A percentile compares a stretch with the other conserved stretches of the same genome.
Conservation (phyloP, 352 stramenopile species). For the Pythium rhizo-oryzae region DNA sequence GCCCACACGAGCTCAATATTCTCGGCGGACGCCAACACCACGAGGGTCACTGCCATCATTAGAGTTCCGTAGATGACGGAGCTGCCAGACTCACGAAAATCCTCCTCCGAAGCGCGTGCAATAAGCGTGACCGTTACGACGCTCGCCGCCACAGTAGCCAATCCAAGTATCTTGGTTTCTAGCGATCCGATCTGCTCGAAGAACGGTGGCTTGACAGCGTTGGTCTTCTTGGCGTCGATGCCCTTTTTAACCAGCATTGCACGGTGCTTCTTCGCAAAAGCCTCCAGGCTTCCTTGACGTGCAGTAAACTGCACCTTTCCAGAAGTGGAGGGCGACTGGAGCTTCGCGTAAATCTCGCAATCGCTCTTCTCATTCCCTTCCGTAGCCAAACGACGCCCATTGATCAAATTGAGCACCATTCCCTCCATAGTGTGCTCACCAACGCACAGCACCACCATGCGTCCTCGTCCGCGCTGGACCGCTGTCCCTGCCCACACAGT, state of each 20-base stretch:
- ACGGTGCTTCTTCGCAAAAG: background rate
- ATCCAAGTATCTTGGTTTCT: background rate
- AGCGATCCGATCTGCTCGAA: background rate
- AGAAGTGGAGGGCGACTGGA: background rate
- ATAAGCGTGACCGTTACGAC: background rate
- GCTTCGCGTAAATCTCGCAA: background rate
- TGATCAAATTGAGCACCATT: background rate
- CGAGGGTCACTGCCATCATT: background rate
- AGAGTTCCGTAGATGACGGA: background rate
- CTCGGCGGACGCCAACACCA: background rate
- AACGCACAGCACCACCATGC: slow-evolving; percentile 85
- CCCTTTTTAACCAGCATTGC: background rate
- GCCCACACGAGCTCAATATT: background rate
- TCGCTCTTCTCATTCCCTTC: slow-evolving; percentile 20
- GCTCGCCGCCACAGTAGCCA: background rate
- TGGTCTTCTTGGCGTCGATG: background rate
- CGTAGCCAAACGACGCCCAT: background rate
- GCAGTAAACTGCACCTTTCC: background rate
- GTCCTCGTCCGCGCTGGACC: slow-evolving; percentile 67
- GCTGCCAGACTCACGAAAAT: background rate
- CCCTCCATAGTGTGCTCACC: slow-evolving; percentile 54
- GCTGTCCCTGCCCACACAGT: slow-evolving; percentile 90
- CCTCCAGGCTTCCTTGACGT: background rate
- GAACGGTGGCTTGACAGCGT: background rate
- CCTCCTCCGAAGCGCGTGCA: background rate